Percentiles rank a stretch among this genome's conserved stretches.
phyloP scores from a whole-genome alignment of 1,284 basidiomycete genomes.

The Mycena sp. region DNA sequence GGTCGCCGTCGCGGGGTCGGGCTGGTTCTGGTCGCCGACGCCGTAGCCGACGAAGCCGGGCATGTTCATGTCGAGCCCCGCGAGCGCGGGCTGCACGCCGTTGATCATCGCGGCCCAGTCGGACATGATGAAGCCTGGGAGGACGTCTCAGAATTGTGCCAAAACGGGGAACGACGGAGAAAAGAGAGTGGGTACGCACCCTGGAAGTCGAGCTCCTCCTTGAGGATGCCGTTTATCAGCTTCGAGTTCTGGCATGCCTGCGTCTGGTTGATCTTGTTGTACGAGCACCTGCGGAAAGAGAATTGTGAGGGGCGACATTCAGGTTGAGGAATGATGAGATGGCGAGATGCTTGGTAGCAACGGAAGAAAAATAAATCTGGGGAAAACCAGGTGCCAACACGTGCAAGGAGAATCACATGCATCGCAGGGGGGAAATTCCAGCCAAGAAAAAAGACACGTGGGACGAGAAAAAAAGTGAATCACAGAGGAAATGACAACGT shows the following conservation, averaged over 20 bases:
- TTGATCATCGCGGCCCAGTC: slow-evolving; percentile 39
- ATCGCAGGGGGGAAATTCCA: too few species aligned
- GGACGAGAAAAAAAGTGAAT: neutral
- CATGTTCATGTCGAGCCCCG: slow-evolving; percentile 39
- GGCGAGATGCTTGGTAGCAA: neutral
- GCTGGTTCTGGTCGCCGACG: slow-evolving; percentile 11
- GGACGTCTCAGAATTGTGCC: neutral
- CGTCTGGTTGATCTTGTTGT: slow-evolving; percentile 51
- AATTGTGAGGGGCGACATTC: too few species aligned
- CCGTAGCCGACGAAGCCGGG: slow-evolving; percentile 31
- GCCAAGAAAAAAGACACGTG: neutral
- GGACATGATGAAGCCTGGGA: slow-evolving; percentile 23
- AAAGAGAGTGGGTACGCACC: slow-evolving; percentile 38
- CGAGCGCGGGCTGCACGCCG: slow-evolving; percentile 26
- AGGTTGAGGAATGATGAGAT: too few species aligned
- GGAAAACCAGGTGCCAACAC: too few species aligned
- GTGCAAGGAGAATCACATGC: too few species aligned
- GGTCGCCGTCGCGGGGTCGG: slow-evolving; percentile 28
- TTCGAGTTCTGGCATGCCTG: slow-evolving; percentile 65
- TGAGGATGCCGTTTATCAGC: slow-evolving; percentile 66
- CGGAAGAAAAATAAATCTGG: neutral
- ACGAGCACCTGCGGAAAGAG: slow-evolving; percentile 30
- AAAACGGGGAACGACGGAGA: neutral
- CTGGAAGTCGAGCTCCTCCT: slow-evolving; percentile 69
- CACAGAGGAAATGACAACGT: slow-evolving; percentile 35